Base-by-base conservation (phyloP, 352 stramenopile genomes). In the Pythium insidiosum region DNA sequence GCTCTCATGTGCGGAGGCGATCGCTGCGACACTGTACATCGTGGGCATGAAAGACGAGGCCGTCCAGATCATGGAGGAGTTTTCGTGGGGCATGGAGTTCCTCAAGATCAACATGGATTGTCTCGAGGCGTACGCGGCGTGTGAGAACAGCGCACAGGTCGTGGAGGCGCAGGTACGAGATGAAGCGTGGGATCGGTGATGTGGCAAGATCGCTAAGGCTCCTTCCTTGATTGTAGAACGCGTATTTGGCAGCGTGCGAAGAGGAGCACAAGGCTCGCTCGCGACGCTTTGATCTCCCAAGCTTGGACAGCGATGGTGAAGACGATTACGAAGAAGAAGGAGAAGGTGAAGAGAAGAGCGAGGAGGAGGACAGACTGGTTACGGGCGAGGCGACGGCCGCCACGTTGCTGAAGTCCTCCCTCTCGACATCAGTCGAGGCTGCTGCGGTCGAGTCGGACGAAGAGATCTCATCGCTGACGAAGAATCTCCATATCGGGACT, bases 1-100 rank as follows among this genome's bases (percentile, higher is more conserved):
- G 63, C 69, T 99, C 1, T 97, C 86, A 46, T 99, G 95, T 53
- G 97, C 92, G 0, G 97, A 99, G 63, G 96, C 97, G 4, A 94
- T 97, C 38, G 94, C 95, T 0, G 97, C 96, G 21, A 98, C 94
- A 18, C 68, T 99, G 12, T 98, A 96, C 64, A 99, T 99, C 62
- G 95, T 96, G 43, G 94, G 94, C 1, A 82, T 94, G 37, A 68
- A 90, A 26, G 67, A 95, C 16, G 86, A 96, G 45, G 92, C 90
- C 2, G 61, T 78, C 21, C 73, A 90, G 56, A 28, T 98, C 33
- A 84, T 98, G 69, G 67, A 94, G 37, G 89, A 97, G 62, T 98
- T 98, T 64, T 75, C 78, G 23, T 98, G 85, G 79, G 92, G 93
- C 13, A 57, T 70, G 26, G 91, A 98, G 66, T 98, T 98, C 57